phyloP scores from a whole-genome alignment of 2,329 filamentous ascomycete species.

The Neonectria coccinea region DNA sequence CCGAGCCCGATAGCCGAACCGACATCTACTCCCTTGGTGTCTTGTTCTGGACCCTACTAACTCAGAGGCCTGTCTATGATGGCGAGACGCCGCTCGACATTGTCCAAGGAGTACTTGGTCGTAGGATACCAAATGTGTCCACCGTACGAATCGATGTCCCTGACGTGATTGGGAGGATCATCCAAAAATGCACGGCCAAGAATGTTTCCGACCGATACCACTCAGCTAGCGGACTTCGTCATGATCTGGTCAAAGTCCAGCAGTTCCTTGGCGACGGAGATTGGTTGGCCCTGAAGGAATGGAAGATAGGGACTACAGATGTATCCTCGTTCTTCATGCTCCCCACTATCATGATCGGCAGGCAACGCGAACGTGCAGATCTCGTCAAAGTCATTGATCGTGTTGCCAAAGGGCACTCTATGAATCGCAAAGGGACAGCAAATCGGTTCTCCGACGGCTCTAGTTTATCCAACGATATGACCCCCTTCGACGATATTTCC shows the following conservation, averaged over 20 bases:
- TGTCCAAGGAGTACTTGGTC: slow-evolving; percentile 87
- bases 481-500: slow-evolving; percentile 64
- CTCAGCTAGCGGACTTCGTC: slow-evolving; percentile 85
- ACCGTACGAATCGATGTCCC: slow-evolving; percentile 85
- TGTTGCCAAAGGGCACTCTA: slow-evolving; percentile 73
- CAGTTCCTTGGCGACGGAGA: slow-evolving; percentile 82
- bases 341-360: slow-evolving; percentile 83
- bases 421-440: slow-evolving; percentile 55
- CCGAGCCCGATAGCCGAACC: slow-evolving; percentile 89
- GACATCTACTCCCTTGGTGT: slow-evolving; percentile 95
- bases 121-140: slow-evolving; percentile 81
- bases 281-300: slow-evolving; percentile 75
- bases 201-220: slow-evolving; percentile 90
- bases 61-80: slow-evolving; percentile 82
- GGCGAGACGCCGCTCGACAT: slow-evolving; percentile 87
- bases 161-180: slow-evolving; percentile 82
- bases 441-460: slow-evolving; percentile 67
- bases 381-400: slow-evolving; percentile 82
- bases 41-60: slow-evolving; percentile 87
- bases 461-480: slow-evolving; percentile 62
- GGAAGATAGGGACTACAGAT: slow-evolving; percentile 84
- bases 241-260: slow-evolving; percentile 81
- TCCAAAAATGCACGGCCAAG: slow-evolving; percentile 93
- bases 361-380: slow-evolving; percentile 76
- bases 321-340: slow-evolving; percentile 93